Percentiles rank a stretch among this genome's conserved stretches.
Evolutionary conservation across 176 grass and related monocot species (phyloP).

Genomic region (Oryza brachyantha): DNA sequence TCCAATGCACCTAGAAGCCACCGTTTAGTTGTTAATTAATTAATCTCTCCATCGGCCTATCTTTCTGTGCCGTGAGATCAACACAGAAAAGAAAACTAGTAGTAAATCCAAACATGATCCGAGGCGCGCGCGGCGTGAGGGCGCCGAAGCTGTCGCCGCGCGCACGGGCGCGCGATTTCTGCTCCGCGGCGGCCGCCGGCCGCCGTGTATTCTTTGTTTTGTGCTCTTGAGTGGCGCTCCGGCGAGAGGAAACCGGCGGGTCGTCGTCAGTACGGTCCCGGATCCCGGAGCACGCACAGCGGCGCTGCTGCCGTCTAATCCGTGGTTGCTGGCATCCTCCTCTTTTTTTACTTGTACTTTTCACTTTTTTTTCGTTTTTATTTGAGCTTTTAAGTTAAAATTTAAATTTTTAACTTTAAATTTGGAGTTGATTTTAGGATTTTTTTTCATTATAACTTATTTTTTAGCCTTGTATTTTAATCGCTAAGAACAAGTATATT

Average conservation of each 20-base stretch:
- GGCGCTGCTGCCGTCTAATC: not conserved
- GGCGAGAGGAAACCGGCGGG: not conserved
- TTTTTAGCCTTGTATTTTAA: too few relatives aligned
- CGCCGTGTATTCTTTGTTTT: not conserved
- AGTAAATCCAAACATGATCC: not conserved
- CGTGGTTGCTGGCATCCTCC: too few relatives aligned
- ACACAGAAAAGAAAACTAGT: not conserved
- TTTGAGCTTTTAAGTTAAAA: too few relatives aligned
- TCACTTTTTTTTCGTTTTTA: too few relatives aligned
- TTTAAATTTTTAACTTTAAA: too few relatives aligned
- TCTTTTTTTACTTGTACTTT: too few relatives aligned
- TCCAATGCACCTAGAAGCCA: not conserved
- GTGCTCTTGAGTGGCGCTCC: not conserved
- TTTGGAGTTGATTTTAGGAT: too few relatives aligned
- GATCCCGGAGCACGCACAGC: not conserved
- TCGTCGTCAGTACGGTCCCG: not conserved
- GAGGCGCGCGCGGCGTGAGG: not conserved
- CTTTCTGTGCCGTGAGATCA: constrained; percentile 14
- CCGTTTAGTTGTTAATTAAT: not conserved
- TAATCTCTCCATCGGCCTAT: not conserved
- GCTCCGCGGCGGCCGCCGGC: too few relatives aligned
- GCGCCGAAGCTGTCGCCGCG: not conserved
- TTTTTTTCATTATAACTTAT: too few relatives aligned
- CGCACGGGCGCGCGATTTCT: not conserved
- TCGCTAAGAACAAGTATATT: too few relatives aligned